Conservation (phyloP, 1,284 basidiomycete species). For the Binderoboletus segoi region DNA sequence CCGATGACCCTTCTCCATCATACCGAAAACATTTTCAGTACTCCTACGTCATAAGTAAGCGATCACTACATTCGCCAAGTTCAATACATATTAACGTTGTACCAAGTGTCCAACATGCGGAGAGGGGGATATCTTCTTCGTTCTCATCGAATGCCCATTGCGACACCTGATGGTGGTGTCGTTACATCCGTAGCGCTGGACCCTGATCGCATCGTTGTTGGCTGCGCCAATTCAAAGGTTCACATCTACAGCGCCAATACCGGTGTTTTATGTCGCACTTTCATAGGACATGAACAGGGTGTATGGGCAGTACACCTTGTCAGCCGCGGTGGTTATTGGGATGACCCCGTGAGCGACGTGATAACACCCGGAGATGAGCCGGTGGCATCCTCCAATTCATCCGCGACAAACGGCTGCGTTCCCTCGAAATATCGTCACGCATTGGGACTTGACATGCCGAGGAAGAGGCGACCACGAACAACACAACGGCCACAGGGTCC, state of each 20-base stretch:
- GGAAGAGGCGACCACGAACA: constrained; percentile 14
- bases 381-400: not conserved
- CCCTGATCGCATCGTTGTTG: constrained; percentile 85
- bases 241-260: constrained; percentile 86
- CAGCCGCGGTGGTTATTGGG: constrained; percentile 46
- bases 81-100: constrained; percentile 1
- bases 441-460: constrained; percentile 29
- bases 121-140: constrained; percentile 78
- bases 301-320: constrained; percentile 92
- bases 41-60: constrained; percentile 75
- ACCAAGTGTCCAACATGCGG: constrained; percentile 82
- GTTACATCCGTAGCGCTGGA: constrained; percentile 91
- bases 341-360: constrained; percentile 27
- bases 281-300: constrained; percentile 85
- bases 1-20: constrained; percentile 43
- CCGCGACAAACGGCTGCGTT: constrained; percentile 28
- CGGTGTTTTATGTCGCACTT: constrained; percentile 76
- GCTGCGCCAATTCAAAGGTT: constrained; percentile 86
- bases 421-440: constrained; percentile 32
- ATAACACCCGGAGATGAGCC: constrained; percentile 7
- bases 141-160: constrained; percentile 64
- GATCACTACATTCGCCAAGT: not conserved
- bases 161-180: constrained; percentile 65
- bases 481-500: constrained; percentile 9
- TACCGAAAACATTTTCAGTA: constrained; percentile 77